Base-by-base conservation (phyloP, 495 filamentous ascomycete genomes). In the Hypoxylon intermedium region DNA sequence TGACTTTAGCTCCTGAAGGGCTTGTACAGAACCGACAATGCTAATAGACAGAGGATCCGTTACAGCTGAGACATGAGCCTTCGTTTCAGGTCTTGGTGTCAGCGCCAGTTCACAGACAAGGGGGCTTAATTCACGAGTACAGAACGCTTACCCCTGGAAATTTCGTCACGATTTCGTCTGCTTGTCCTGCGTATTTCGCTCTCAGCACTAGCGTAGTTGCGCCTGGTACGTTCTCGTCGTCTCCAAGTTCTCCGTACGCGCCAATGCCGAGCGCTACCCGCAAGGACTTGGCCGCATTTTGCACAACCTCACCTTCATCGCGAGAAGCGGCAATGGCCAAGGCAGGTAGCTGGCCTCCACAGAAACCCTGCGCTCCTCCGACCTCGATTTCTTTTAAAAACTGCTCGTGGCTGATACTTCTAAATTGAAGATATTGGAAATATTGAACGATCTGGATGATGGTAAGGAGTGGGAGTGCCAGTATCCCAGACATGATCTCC, bases 241-340 rank as follows among this genome's bases (percentile, higher is more conserved):
- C 71, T 2, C 60, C 71, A 23, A 70, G 53, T 23, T 75, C 69
- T 6, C 42, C 69, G 33, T 73, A 73, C 9, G 65, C 65, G 13
- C 71, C 72, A 19, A 75, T 57, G 9, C 52, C 59, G 6, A 72
- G 19, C 5, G 64, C 59, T 33, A 72, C 38, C 7, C 54, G 42
- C 20, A 74, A 15, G 49, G 74, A 60, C 43, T 66, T 60, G 50
- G 59, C 33, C 37, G 67, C 53, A 74, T 74, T 72, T 72, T 78
- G 72, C 67, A 79, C 67, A 52, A 75, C 65, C 69, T 80, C 52
- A 69, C 72, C 55, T 38, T 72, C 72, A 34, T 64, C 56, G 9
- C 38, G 28, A 19, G 72, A 63, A 23, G 53, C 56, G 12, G 71
- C 68, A 26, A 73, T 65, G 12, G 72, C 67, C 20, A 70, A 51